These are phyloP conservation scores for Hevea brasiliensis DNA, from an alignment of 345 rosid genomes.

Conservation along the genomic window DNA sequence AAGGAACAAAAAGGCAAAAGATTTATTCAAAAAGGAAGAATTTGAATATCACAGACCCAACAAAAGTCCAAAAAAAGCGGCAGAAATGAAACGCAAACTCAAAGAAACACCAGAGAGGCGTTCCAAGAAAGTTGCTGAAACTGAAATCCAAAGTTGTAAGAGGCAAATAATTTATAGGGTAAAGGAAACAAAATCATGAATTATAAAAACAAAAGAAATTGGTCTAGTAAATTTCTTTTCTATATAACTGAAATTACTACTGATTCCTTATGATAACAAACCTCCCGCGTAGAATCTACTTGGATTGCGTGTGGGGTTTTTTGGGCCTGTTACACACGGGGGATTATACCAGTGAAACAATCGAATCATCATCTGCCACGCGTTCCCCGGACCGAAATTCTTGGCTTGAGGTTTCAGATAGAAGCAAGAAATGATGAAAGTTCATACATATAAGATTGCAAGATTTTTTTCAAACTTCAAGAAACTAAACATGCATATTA, in stretches of 20 bases:
- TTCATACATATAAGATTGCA: too few species aligned
- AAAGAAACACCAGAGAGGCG: background rate
- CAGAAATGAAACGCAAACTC: background rate
- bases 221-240: too few species aligned
- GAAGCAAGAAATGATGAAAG: too few species aligned
- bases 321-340: background rate
- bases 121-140: background rate
- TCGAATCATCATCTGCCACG: conserved; percentile 11
- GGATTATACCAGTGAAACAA: background rate
- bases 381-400: background rate
- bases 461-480: too few species aligned
- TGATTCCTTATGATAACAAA: background rate
- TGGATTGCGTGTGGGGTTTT: conserved; percentile 13
- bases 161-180: background rate
- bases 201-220: background rate
- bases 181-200: background rate
- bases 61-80: background rate
- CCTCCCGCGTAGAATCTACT: conserved; percentile 11
- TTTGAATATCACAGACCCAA: background rate
- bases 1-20: background rate
- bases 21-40: background rate
- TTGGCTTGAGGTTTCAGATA: background rate
- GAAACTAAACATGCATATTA: too few species aligned
- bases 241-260: background rate
- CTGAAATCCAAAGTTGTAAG: background rate